Percentiles rank a stretch among this genome's conserved stretches.
Conservation (phyloP, 192 early-diverging fungal genomes). For the Backusella tarrabulga region DNA sequence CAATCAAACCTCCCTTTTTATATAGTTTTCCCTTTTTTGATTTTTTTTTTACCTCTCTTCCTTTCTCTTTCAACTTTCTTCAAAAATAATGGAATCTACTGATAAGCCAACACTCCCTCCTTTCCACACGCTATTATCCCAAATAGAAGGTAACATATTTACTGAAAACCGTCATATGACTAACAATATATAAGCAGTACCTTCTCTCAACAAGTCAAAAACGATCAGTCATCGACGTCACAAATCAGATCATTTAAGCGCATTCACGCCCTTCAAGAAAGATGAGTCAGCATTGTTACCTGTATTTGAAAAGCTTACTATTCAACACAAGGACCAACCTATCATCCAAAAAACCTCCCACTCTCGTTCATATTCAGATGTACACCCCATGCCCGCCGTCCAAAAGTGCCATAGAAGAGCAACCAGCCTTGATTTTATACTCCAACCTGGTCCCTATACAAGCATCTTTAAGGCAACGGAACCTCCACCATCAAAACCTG, state of each 20-base stretch:
- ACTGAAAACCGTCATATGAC: background rate
- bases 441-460: background rate
- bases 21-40: background rate
- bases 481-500: background rate
- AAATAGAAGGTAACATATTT: background rate
- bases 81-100: background rate
- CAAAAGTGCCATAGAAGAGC: background rate
- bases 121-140: background rate
- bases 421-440: background rate
- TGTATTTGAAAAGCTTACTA: background rate
- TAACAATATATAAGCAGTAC: background rate
- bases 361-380: background rate
- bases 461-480: background rate
- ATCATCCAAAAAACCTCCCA: background rate
- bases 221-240: background rate
- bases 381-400: too few relatives aligned
- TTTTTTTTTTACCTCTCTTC: background rate
- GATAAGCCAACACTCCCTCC: conserved; percentile 13
- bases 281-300: background rate
- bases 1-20: background rate
- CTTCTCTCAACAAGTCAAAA: background rate
- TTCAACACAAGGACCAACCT: background rate
- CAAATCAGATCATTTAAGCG: background rate
- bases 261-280: background rate
- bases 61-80: background rate